These are phyloP conservation scores for Pholiota molesta DNA, from an alignment of 768 basidiomycete species.

Conservation along the genomic window DNA sequence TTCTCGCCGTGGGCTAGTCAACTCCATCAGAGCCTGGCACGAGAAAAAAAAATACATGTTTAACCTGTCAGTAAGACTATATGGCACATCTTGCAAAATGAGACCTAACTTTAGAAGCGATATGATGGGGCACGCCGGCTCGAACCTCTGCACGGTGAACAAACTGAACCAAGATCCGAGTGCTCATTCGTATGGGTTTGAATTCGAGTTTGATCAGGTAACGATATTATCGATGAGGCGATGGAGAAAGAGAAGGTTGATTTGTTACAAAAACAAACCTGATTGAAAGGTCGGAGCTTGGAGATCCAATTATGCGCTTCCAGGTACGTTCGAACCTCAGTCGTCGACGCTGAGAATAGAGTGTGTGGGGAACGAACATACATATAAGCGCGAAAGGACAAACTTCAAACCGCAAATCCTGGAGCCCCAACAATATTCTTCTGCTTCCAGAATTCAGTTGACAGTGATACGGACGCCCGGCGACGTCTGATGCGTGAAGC, in stretches of 20 bases:
- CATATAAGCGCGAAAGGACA: neutral
- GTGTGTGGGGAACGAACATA: neutral
- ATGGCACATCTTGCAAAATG: neutral
- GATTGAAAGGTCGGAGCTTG: neutral
- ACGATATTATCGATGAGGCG: neutral
- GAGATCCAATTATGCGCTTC: neutral
- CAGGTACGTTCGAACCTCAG: neutral
- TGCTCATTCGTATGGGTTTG: neutral
- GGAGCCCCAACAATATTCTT: neutral
- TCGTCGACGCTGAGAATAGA: neutral
- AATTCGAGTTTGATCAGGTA: neutral
- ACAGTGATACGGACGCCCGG: neutral
- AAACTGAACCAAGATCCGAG: neutral
- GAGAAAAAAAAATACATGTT: neutral
- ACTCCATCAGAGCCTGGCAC: neutral
- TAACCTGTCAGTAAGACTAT: neutral
- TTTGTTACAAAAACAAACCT: neutral
- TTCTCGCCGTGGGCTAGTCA: neutral
- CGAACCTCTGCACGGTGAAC: neutral
- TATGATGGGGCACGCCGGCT: neutral
- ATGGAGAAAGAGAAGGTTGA: neutral
- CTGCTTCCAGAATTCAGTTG: neutral
- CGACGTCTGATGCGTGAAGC: neutral
- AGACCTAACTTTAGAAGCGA: neutral
- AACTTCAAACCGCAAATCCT: conserved; percentile 1